phyloP scores from a whole-genome alignment of 1,139 yeast genomes.

The Yamadazyma jaroonii region DNA sequence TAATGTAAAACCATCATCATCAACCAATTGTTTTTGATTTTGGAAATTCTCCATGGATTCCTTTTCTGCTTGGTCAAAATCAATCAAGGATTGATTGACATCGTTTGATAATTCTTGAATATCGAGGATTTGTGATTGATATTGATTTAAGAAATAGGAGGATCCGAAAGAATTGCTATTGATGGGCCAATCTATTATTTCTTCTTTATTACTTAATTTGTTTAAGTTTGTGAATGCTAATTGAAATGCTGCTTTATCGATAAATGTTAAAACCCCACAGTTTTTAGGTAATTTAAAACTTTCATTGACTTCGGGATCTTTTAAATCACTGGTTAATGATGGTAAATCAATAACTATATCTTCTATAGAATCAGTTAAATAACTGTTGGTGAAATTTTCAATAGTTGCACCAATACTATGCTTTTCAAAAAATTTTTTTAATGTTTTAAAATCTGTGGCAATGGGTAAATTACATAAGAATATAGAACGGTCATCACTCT shows the following conservation, averaged over 20 bases:
- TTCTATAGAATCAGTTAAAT: conserved; percentile 39
- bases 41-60: conserved; percentile 59
- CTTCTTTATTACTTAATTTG: conserved; percentile 32
- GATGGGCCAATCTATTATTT: conserved; percentile 32
- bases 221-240: conserved; percentile 64
- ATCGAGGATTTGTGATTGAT: conserved; percentile 38
- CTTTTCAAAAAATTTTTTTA: conserved; percentile 58
- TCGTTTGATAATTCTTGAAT: conserved; percentile 43
- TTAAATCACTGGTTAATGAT: conserved; percentile 58
- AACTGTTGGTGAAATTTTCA: conserved; percentile 43
- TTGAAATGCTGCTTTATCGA: conserved; percentile 71
- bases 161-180: conserved; percentile 22
- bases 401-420: conserved; percentile 62
- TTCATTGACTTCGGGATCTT: conserved; percentile 13
- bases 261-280: conserved; percentile 69
- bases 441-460: conserved; percentile 47
- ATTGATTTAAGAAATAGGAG: conserved; percentile 26
- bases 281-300: conserved; percentile 56
- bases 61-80: conserved; percentile 72
- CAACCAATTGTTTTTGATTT: conserved; percentile 59
- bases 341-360: conserved; percentile 60
- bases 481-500: conserved; percentile 40
- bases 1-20: conserved; percentile 90
- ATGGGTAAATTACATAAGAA: conserved; percentile 80
- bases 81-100: conserved; percentile 59